phyloP scores from a whole-genome alignment of 805 yeast species.

The Yarrowia divulgata region DNA sequence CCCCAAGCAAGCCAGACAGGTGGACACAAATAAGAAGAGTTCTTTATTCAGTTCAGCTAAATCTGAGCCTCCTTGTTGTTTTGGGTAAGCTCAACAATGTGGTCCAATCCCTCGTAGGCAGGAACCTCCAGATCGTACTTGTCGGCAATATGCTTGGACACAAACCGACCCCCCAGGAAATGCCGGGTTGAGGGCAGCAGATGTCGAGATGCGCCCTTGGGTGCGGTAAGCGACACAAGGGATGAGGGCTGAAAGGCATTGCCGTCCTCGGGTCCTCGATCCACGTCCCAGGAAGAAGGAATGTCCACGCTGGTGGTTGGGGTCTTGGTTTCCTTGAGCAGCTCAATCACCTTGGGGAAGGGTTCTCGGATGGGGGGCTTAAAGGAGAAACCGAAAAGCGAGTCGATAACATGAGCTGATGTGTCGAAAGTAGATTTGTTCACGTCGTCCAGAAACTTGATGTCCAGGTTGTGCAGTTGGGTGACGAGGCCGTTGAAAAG shows the following conservation, averaged over 20 bases:
- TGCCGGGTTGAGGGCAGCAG: constrained; percentile 60
- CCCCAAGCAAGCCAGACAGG: background rate
- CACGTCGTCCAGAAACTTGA: constrained; percentile 58
- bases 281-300: constrained; percentile 98
- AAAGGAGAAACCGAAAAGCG: constrained; percentile 93
- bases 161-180: constrained; percentile 90
- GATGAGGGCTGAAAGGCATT: constrained; percentile 65
- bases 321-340: constrained; percentile 53
- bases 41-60: background rate
- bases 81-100: constrained; percentile 53
- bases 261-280: constrained; percentile 69
- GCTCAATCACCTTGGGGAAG: constrained; percentile 59
- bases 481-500: constrained; percentile 67
- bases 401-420: constrained; percentile 69
- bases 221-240: constrained; percentile 88
- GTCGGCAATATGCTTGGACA: constrained; percentile 68
- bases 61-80: constrained; percentile 27
- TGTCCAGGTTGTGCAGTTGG: constrained; percentile 71
- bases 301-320: constrained; percentile 86
- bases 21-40: background rate
- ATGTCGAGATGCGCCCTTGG: constrained; percentile 79
- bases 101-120: constrained; percentile 63
- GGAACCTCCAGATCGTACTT: constrained; percentile 77
- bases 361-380: constrained; percentile 86
- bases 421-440: constrained; percentile 49